phyloP scores from a whole-genome alignment of 2,329 filamentous ascomycete genomes.

The Colletotrichum chlorophyti region DNA sequence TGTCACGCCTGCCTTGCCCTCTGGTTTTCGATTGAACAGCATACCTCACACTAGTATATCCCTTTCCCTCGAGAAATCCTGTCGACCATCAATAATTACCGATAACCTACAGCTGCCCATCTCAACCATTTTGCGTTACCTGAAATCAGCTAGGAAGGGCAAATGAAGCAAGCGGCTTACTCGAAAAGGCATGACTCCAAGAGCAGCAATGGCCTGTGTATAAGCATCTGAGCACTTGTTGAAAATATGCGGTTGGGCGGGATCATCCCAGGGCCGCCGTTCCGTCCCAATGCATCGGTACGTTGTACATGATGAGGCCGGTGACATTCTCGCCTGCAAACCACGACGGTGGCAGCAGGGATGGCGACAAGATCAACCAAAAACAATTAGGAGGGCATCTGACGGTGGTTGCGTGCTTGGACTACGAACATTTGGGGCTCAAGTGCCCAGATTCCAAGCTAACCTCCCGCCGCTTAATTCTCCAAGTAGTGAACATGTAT shows the following conservation, averaged over 20 bases:
- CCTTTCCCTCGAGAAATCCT: no score
- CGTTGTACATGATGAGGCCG: background rate
- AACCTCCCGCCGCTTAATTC: no score
- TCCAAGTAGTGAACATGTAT: no score
- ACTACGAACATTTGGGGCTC: no score
- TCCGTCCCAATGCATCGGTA: conserved; percentile 16
- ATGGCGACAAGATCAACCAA: background rate
- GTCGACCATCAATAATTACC: no score
- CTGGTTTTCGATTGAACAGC: no score
- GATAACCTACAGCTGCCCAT: background rate
- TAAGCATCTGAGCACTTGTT: conserved; percentile 9
- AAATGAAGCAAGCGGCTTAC: background rate
- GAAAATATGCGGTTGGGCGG: conserved; percentile 11
- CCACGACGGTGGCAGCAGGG: background rate
- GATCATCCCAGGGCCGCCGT: conserved; percentile 22
- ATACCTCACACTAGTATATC: no score
- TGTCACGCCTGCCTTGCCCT: background rate
- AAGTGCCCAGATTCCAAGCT: no score
- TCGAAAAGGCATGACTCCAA: background rate
- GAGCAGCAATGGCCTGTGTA: conserved; percentile 17
- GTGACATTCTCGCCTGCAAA: conserved; percentile 1
- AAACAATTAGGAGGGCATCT: no score
- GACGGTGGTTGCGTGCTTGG: no score
- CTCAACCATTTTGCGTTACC: background rate
- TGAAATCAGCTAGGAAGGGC: background rate